Percentiles rank a stretch among this genome's conserved stretches.
These are phyloP conservation scores for Setomelanomma holmii DNA, from an alignment of 2,329 filamentous ascomycete genomes.

Conservation along the genomic window DNA sequence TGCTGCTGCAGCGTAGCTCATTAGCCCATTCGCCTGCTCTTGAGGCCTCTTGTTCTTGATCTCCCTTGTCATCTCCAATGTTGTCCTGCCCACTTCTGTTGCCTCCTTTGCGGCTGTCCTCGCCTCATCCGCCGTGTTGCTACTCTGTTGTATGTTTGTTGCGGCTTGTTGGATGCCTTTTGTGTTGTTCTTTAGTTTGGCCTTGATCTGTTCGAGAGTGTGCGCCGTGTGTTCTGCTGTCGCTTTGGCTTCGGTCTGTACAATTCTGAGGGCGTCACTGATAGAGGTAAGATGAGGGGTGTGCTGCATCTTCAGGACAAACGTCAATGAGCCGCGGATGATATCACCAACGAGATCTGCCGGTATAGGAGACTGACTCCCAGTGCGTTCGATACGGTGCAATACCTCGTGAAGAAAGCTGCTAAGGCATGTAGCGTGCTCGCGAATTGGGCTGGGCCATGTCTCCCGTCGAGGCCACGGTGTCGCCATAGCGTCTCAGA, in stretches of 20 bases:
- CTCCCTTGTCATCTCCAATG: conserved; percentile 12
- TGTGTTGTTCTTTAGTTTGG: conserved; percentile 8
- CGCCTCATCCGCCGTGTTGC: conserved; percentile 17
- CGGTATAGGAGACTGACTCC: too few species aligned
- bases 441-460: too few species aligned
- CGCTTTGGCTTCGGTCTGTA: conserved; percentile 17
- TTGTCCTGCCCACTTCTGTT: too few species aligned
- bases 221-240: conserved; percentile 12
- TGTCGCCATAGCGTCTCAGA: too few species aligned
- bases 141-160: conserved; percentile 14
- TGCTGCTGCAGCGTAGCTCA: conserved; percentile 17
- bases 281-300: conserved; percentile 18
- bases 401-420: too few species aligned
- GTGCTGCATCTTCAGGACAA: conserved; percentile 24
- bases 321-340: conserved; percentile 17
- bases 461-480: too few species aligned
- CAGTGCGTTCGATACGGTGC: too few species aligned
- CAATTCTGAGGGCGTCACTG: conserved; percentile 17
- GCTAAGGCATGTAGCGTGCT: too few species aligned
- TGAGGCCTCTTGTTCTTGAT: conserved; percentile 14
- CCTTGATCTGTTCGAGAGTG: conserved; percentile 14
- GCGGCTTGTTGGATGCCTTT: conserved; percentile 9
- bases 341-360: conserved; percentile 16
- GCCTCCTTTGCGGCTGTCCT: too few species aligned
- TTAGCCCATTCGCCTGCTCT: conserved; percentile 7